These are phyloP conservation scores for Guadua angustifolia DNA, from an alignment of 176 grass and related monocot species.

Conservation along the genomic window DNA sequence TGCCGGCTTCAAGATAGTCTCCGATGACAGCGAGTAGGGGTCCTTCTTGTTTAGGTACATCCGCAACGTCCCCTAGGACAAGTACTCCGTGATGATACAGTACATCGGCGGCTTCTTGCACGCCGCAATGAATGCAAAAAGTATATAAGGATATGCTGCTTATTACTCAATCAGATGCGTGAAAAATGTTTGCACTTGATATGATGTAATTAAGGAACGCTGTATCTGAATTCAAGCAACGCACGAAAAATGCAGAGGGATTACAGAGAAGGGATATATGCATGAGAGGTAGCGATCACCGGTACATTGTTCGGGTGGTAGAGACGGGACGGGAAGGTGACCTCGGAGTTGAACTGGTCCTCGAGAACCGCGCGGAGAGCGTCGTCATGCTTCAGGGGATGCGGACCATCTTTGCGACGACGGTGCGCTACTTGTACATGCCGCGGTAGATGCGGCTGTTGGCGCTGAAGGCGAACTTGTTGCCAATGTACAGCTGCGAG, in stretches of 20 bases:
- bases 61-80: conserved; percentile 96
- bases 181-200: background rate
- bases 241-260: background rate
- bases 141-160: background rate
- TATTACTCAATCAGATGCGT: background rate
- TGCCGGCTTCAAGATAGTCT: conserved; percentile 79
- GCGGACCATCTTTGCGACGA: conserved; percentile 91
- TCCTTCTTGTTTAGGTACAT: conserved; percentile 99
- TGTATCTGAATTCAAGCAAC: background rate
- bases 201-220: background rate
- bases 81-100: conserved; percentile 99
- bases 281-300: conserved; percentile 46
- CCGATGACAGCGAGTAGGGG: conserved; percentile 88
- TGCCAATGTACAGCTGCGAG: conserved; percentile 92
- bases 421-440: conserved; percentile 92
- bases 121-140: conserved; percentile 82
- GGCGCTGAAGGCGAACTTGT: conserved; percentile 91
- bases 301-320: conserved; percentile 95
- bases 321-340: conserved; percentile 83
- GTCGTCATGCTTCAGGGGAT: conserved; percentile 95
- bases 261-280: background rate
- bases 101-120: conserved; percentile 94
- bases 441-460: conserved; percentile 97
- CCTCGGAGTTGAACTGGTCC: conserved; percentile 96
- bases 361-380: conserved; percentile 61